phyloP scores from a whole-genome alignment of 202 grass and related monocot genomes.

The Zoysia matrella region DNA sequence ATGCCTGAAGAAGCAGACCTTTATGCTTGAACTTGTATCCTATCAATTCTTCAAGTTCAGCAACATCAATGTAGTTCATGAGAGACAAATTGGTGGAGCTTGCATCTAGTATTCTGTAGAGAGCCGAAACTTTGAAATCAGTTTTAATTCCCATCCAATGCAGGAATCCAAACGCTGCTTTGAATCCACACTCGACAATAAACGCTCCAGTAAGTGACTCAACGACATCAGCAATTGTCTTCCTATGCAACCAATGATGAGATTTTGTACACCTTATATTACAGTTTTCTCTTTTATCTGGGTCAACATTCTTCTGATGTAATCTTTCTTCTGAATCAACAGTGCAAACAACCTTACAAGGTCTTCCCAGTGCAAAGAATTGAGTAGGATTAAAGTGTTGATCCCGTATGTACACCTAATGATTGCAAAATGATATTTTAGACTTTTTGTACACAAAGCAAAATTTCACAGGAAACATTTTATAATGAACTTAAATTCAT shows the following conservation, averaged over 20 bases:
- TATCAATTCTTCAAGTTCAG: constrained; percentile 72
- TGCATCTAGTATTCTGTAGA: constrained; percentile 59
- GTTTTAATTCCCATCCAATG: constrained; percentile 81
- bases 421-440: constrained; percentile 33
- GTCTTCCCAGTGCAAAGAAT: constrained; percentile 81
- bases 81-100: constrained; percentile 78
- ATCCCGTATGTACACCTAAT: constrained; percentile 89
- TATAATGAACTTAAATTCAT: constrained; percentile 11
- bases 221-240: constrained; percentile 87
- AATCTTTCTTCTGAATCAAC: constrained; percentile 58
- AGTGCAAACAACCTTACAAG: constrained; percentile 81
- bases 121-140: constrained; percentile 61
- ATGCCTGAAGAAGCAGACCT: constrained; percentile 81
- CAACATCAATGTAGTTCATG: constrained; percentile 45
- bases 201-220: constrained; percentile 89
- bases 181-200: constrained; percentile 94
- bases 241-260: constrained; percentile 90
- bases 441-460: constrained; percentile 13
- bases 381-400: constrained; percentile 75
- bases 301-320: constrained; percentile 59
- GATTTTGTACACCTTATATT: constrained; percentile 76
- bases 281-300: constrained; percentile 51
- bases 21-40: constrained; percentile 72
- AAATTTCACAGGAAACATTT: constrained; percentile 24
- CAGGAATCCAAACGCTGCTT: constrained; percentile 85